Conservation (phyloP, 2,329 filamentous ascomycete species). For the Fusarium austroafricanum region DNA sequence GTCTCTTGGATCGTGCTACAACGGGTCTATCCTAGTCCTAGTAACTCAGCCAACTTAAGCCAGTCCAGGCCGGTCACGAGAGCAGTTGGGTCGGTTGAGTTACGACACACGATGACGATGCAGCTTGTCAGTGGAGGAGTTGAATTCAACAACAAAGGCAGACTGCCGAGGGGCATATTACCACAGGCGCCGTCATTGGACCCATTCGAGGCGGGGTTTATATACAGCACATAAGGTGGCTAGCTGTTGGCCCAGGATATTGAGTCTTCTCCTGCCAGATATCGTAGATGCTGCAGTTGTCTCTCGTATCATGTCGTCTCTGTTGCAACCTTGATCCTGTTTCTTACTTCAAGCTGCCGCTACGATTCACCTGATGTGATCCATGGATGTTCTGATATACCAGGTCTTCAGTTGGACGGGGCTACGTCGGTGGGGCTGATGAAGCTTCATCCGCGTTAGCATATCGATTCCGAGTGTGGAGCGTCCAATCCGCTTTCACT, state of each 20-base stretch:
- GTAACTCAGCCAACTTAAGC: background rate
- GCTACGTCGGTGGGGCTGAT: conserved; percentile 35
- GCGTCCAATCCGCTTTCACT: conserved; percentile 47
- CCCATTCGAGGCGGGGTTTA: conserved; percentile 26
- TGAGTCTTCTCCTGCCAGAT: background rate
- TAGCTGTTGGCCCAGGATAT: background rate
- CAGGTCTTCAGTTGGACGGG: conserved; percentile 41
- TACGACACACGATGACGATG: conserved; percentile 38
- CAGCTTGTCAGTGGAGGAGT: conserved; percentile 10
- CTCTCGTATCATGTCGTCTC: background rate
- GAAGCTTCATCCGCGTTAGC: conserved; percentile 42
- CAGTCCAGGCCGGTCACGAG: conserved; percentile 34
- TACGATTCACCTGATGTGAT: conserved; percentile 43
- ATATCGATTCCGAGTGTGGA: conserved; percentile 39
- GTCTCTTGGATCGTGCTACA: conserved; percentile 29
- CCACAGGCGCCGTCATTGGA: conserved; percentile 20
- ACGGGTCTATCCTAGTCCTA: conserved; percentile 18
- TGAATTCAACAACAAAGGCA: conserved; percentile 8
- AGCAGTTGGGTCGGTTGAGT: conserved; percentile 18
- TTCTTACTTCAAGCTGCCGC: conserved; percentile 14
- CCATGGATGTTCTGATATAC: conserved; percentile 40
- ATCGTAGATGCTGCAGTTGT: background rate
- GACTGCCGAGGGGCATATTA: conserved; percentile 5
- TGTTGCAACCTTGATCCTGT: conserved; percentile 9
- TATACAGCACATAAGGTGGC: background rate